Evolutionary conservation across 1,284 basidiomycete species (phyloP), one percentile per base, ranked within the genome.

Genomic region (Mycena sp.): DNA sequence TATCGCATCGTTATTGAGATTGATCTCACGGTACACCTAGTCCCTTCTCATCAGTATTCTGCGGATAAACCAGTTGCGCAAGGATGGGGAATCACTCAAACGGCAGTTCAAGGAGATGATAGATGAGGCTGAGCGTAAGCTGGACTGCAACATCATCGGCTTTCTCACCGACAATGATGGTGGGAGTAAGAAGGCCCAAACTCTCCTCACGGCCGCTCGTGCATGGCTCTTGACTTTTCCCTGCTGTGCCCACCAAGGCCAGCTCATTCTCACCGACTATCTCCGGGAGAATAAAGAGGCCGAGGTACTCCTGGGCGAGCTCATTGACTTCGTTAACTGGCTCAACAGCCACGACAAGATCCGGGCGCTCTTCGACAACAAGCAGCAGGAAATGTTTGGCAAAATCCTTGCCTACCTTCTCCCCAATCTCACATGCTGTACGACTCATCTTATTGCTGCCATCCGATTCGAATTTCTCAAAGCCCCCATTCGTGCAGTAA

Each of bases 131-230:
- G 62, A 64, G 45, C 35, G 28, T 1, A 38, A 48, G 14, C 26
- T 48, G 3, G 43, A 44, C 4, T 64, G 62, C 28, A 38, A 25
- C n/a, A 57, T 64, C 32, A 16, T 53, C 21, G 48, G 16, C 1
- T 54, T 64, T 29, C 51, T 58, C 50, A 64, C 62, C 19, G 57
- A 64, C 35, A 50, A 58, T 12, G 58, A 61, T 12, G 51, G 19
- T 17, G 54, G 54, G 14, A 56, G n/a, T n/a, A n/a, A n/a, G n/a
- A n/a, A n/a, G n/a, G n/a, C n/a, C n/a, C n/a, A n/a, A n/a, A n/a
- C n/a, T n/a, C n/a, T n/a, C 48, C 4, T 17, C 4, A 23, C 2
- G 11, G 30, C 16, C 23, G 23, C 28, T 21, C 35, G 48, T 50
- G 35, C 48, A 23, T 21, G 10, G 30, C 30, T 7, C 30, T 50